Evolutionary conservation across 2,329 filamentous ascomycete species (phyloP), one percentile per base, ranked within the genome.

Genomic region (Mycogone perniciosa): DNA sequence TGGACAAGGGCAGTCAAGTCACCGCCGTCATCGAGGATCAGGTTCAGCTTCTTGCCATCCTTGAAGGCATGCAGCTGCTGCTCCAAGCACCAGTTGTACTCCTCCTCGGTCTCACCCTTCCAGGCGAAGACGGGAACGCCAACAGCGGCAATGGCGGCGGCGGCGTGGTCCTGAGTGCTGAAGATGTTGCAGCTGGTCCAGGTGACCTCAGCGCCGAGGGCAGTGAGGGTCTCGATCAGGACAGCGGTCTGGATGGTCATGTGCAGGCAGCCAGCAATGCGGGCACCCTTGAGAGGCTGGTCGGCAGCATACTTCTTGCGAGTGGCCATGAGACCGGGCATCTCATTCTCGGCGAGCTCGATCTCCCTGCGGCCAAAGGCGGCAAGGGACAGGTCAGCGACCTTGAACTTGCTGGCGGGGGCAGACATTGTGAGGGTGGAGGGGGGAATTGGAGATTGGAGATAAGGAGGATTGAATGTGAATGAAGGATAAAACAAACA

Each of bases 151-250:
- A 99, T 96, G 72, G 93, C 93, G 61, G 93, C 91, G 50, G 93
- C 93, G 65, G 93, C 93, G 77, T 97, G 92, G 77, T 97, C 93
- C 76, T 96, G 92, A 64, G 92, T 97, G 72, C 88, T 93, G 86
- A 96, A 99, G 76, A 99, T 97, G 84, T 99, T 97, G 87, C 93
- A 99, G 64, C 88, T 93, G 56, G 92, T 88, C 93, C 93, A 97
- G 70, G 93, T 99, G 65, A 97, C 88, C 83, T 97, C 93, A 66
- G 93, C 93, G 77, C 93, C 93, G 66, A 99, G 89, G 62, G 86
- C 79, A 67, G 81, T 88, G 70, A 99, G 85, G 61, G 93, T 99
- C 85, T 99, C 93, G 75, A 99, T 99, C 67, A 99, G 86, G 69
- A 99, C 93, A 64, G 93, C 93, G 60, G 93, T 99, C 81, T 99